Conservation (phyloP, 805 yeast genomes). For the Nakazawaea anatomiae region DNA sequence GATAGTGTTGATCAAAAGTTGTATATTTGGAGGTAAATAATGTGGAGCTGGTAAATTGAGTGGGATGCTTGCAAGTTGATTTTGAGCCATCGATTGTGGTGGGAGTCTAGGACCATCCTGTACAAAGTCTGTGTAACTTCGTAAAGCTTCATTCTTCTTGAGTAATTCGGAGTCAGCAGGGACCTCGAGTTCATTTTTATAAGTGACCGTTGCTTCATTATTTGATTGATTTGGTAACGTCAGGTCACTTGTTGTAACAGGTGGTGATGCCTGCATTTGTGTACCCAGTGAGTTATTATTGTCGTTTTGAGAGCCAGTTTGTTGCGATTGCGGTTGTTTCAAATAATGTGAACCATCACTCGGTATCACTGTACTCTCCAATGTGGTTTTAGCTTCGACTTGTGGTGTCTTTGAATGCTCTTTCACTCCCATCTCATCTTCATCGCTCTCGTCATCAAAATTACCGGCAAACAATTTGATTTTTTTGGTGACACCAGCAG, state of each 20-base stretch:
- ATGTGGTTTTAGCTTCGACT: neutral
- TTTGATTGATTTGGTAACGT: neutral
- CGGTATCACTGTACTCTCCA: neutral
- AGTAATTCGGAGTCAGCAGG: conserved; percentile 29
- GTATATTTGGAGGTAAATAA: conserved; percentile 53
- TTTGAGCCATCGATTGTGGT: conserved; percentile 23
- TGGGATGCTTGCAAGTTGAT: conserved; percentile 58
- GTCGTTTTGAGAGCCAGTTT: no score
- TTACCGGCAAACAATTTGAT: conserved; percentile 7
- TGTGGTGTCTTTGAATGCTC: neutral
- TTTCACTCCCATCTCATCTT: conserved; percentile 2
- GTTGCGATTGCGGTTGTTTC: no score
- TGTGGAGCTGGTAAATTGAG: conserved; percentile 52
- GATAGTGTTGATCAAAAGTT: conserved; percentile 58
- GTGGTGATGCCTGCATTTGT: no score
- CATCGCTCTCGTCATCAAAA: conserved; percentile 3
- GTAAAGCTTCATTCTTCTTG: conserved; percentile 15
- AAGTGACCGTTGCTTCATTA: neutral
- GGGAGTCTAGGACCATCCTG: conserved; percentile 11
- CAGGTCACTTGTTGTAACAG: neutral
- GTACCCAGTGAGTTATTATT: no score
- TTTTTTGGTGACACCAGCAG: neutral
- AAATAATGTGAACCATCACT: neutral
- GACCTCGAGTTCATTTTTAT: conserved; percentile 11
- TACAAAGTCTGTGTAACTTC: conserved; percentile 9